Evolutionary conservation across 73 alveolate genomes (phyloP).

Genomic region (Paramecium sonneborni): DNA sequence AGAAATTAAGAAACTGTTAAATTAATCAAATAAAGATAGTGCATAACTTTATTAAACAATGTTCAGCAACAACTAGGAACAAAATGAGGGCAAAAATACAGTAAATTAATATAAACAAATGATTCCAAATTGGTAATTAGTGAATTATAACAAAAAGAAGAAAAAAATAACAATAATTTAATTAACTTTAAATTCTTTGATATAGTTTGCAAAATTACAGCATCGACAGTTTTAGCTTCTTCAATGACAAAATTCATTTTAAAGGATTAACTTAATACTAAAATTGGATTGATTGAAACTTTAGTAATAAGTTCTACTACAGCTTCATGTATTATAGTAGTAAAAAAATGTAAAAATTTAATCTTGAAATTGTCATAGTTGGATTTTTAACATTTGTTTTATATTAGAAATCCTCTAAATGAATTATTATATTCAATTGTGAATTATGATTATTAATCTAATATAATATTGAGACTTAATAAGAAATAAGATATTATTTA

Average conservation of each 20-base stretch:
- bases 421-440: background rate
- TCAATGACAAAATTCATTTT: background rate
- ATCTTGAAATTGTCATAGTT: conserved; percentile 1
- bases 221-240: conserved; percentile 11
- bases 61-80: background rate
- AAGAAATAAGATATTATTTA: background rate
- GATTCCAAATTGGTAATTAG: background rate
- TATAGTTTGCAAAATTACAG: background rate
- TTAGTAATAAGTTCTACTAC: background rate
- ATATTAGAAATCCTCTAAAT: background rate
- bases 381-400: conserved; percentile 18
- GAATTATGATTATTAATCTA: background rate
- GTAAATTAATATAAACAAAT: background rate
- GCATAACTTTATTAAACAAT: background rate
- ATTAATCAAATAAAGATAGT: background rate
- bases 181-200: background rate
- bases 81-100: background rate
- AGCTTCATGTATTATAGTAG: background rate
- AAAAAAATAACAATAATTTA: background rate
- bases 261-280: background rate
- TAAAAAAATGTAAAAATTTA: background rate
- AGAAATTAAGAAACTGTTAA: background rate
- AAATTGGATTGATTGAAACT: conserved; percentile 1
- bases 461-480: background rate
- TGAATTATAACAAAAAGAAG: background rate